Percentiles rank a stretch among this genome's conserved stretches.
These are phyloP conservation scores for Purpureocillium lavendulum DNA, from an alignment of 2,329 filamentous ascomycete genomes.

Conservation along the genomic window DNA sequence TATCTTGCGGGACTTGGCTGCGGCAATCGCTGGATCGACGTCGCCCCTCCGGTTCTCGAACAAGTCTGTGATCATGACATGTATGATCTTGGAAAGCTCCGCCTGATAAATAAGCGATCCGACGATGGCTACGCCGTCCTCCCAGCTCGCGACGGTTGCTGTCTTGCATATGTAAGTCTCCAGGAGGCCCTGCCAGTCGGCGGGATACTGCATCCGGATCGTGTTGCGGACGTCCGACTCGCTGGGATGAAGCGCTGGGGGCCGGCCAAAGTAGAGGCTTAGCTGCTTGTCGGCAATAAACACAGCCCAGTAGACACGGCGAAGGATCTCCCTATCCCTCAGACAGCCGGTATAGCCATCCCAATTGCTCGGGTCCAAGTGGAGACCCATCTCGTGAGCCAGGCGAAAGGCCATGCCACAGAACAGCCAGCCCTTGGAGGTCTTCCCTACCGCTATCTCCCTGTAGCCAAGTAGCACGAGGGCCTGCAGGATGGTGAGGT, in stretches of 20 bases:
- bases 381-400: slow-evolving; percentile 43
- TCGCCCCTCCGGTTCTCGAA: slow-evolving; percentile 38
- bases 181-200: slow-evolving; percentile 37
- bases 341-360: slow-evolving; percentile 26
- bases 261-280: slow-evolving; percentile 41
- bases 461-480: slow-evolving; percentile 35
- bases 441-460: slow-evolving; percentile 37
- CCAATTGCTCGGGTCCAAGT: slow-evolving; percentile 43
- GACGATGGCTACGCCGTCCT: slow-evolving; percentile 34
- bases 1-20: slow-evolving; percentile 34
- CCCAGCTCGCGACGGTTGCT: slow-evolving; percentile 34
- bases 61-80: slow-evolving; percentile 40
- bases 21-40: slow-evolving; percentile 29
- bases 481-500: slow-evolving; percentile 37
- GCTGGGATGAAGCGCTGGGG: slow-evolving; percentile 38
- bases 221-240: slow-evolving; percentile 41
- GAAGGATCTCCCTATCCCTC: slow-evolving; percentile 36
- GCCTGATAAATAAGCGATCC: slow-evolving; percentile 37
- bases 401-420: slow-evolving; percentile 44
- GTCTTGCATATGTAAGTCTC: slow-evolving; percentile 38
- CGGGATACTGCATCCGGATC: slow-evolving; percentile 38
- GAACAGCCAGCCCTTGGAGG: slow-evolving; percentile 42
- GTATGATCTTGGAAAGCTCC: slow-evolving; percentile 39
- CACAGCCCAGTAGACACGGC: slow-evolving; percentile 41
- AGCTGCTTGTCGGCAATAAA: slow-evolving; percentile 43